Evolutionary conservation across 805 yeast genomes (phyloP).

Genomic region (Candida boleticola): DNA sequence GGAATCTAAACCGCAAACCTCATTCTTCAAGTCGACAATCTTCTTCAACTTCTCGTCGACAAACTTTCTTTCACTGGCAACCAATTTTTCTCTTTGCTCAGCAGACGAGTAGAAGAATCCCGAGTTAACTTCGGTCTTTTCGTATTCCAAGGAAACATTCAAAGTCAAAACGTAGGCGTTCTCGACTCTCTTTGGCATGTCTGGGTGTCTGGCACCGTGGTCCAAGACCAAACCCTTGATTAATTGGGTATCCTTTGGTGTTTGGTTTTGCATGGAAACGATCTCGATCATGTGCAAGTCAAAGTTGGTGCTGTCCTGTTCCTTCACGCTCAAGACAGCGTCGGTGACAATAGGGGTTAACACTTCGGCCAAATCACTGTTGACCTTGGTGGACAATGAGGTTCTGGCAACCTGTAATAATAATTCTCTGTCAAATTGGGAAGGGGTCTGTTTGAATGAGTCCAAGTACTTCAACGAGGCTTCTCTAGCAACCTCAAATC

Average conservation of each 20-base stretch:
- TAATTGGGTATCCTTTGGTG: constrained; percentile 78
- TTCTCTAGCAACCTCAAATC: constrained; percentile 86
- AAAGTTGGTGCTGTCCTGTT: constrained; percentile 41
- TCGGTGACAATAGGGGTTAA: constrained; percentile 95
- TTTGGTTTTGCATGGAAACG: constrained; percentile 95
- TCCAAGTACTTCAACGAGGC: constrained; percentile 71
- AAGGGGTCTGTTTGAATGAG: constrained; percentile 52
- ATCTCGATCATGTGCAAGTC: constrained; percentile 98
- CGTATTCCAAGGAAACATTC: constrained; percentile 94
- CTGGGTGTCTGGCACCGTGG: constrained; percentile 99
- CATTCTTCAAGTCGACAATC: constrained; percentile 89
- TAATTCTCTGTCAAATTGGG: constrained; percentile 76
- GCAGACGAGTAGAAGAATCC: constrained; percentile 93
- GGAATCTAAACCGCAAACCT: constrained; percentile 76
- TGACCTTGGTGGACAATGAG: constrained; percentile 84
- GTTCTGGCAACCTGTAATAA: constrained; percentile 89
- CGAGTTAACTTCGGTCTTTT: constrained; percentile 95
- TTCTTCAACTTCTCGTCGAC: constrained; percentile 91
- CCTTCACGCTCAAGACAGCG: constrained; percentile 80
- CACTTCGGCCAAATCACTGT: constrained; percentile 69
- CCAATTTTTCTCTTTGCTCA: constrained; percentile 93
- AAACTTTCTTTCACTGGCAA: constrained; percentile 87
- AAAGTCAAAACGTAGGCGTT: constrained; percentile 84
- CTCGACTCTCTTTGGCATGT: constrained; percentile 87
- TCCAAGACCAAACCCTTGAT: constrained; percentile 90